phyloP scores from a whole-genome alignment of 2,329 filamentous ascomycete genomes.

The Diaporthe caulivora region DNA sequence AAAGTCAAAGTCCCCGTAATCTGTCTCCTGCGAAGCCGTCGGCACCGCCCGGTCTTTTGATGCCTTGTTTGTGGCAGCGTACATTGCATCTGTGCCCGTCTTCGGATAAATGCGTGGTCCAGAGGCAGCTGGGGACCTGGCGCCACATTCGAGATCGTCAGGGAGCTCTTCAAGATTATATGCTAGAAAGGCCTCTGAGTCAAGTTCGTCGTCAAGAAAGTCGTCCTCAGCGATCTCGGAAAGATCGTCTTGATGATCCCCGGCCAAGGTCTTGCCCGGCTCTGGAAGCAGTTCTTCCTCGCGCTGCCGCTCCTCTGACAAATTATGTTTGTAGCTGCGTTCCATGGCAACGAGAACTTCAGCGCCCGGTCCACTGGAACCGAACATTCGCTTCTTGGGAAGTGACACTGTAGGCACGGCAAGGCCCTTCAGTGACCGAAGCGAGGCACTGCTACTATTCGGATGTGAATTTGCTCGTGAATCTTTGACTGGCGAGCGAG shows the following conservation, averaged over 20 bases:
- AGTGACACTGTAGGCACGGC: conserved; percentile 26
- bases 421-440: background rate
- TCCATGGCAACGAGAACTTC: conserved; percentile 48
- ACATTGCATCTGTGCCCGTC: background rate
- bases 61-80: background rate
- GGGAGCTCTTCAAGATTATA: background rate
- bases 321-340: conserved; percentile 48
- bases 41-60: background rate
- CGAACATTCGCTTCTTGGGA: conserved; percentile 51
- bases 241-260: background rate
- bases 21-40: conserved; percentile 46
- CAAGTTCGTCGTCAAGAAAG: background rate
- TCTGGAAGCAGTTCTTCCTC: conserved; percentile 31
- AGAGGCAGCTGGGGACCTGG: background rate
- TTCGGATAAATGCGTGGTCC: background rate
- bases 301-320: conserved; percentile 37
- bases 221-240: conserved; percentile 9
- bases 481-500: background rate
- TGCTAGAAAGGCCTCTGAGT: background rate
- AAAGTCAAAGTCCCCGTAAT: conserved; percentile 45
- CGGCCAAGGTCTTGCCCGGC: background rate
- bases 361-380: conserved; percentile 45
- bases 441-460: background rate
- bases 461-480: background rate
- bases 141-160: background rate